These are phyloP conservation scores for Haemoproteus tartakovskyi DNA, from an alignment of 169 alveolate genomes.

Conservation along the genomic window DNA sequence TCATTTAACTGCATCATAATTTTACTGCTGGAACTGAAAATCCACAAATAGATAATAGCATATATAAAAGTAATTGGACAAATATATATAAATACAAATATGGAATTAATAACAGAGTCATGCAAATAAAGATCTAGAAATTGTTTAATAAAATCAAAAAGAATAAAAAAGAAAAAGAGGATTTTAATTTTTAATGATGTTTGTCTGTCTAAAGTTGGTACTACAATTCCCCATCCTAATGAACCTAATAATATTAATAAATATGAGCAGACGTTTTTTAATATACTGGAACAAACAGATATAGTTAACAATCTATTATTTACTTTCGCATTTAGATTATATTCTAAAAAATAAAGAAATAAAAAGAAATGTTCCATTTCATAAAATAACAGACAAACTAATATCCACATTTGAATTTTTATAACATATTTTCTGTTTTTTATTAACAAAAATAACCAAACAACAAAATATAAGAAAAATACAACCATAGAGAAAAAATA, in stretches of 20 bases:
- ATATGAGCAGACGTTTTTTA: conserved; percentile 61
- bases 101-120: conserved; percentile 34
- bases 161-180: conserved; percentile 48
- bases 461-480: conserved; percentile 18
- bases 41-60: conserved; percentile 53
- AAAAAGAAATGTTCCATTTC: conserved; percentile 32
- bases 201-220: conserved; percentile 52
- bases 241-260: conserved; percentile 60
- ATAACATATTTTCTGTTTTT: conserved; percentile 32
- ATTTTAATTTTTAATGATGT: conserved; percentile 55
- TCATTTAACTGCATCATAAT: conserved; percentile 63
- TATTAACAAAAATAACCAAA: conserved; percentile 38
- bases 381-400: conserved; percentile 52
- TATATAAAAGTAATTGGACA: conserved; percentile 36
- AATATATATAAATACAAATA: conserved; percentile 35
- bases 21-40: conserved; percentile 58
- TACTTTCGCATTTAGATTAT: conserved; percentile 36
- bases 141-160: conserved; percentile 63
- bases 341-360: conserved; percentile 34
- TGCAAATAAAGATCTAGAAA: conserved; percentile 51
- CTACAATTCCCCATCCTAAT: conserved; percentile 66
- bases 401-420: conserved; percentile 59
- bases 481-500: conserved; percentile 28
- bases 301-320: conserved; percentile 35
- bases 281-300: conserved; percentile 46